phyloP scores from a whole-genome alignment of 1,139 yeast species.

The Blastobotrys capitulatus region DNA sequence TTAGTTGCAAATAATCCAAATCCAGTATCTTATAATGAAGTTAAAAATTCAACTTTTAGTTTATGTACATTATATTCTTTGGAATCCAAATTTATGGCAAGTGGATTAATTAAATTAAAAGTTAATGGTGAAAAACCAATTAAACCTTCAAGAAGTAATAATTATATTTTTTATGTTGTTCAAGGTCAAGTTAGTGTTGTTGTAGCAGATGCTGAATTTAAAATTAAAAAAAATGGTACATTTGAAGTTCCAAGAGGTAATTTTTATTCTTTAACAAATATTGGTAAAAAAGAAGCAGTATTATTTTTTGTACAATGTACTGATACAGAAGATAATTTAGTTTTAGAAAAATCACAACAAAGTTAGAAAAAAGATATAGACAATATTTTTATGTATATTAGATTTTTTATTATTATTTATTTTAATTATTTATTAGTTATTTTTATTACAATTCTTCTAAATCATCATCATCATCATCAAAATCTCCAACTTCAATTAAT shows the following conservation, averaged over 20 bases:
- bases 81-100: constrained; percentile 62
- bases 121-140: constrained; percentile 50
- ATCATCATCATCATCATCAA: constrained; percentile 26
- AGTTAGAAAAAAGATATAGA: neutral
- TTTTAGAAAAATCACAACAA: neutral
- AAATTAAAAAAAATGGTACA: constrained; percentile 68
- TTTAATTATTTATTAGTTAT: neutral
- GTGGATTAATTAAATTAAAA: constrained; percentile 70
- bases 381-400: neutral
- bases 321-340: constrained; percentile 27
- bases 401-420: no score
- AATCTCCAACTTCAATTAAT: constrained; percentile 36
- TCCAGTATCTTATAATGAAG: constrained; percentile 44
- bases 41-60: constrained; percentile 51
- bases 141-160: constrained; percentile 60
- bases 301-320: constrained; percentile 74
- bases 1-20: constrained; percentile 60
- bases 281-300: constrained; percentile 51
- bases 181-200: constrained; percentile 67
- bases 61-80: constrained; percentile 65
- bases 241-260: constrained; percentile 79
- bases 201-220: constrained; percentile 53
- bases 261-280: constrained; percentile 54
- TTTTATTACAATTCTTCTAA: constrained; percentile 10
- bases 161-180: constrained; percentile 69